Evolutionary conservation across 805 yeast genomes (phyloP).

Genomic region (Wickerhamomyces ciferrii): DNA sequence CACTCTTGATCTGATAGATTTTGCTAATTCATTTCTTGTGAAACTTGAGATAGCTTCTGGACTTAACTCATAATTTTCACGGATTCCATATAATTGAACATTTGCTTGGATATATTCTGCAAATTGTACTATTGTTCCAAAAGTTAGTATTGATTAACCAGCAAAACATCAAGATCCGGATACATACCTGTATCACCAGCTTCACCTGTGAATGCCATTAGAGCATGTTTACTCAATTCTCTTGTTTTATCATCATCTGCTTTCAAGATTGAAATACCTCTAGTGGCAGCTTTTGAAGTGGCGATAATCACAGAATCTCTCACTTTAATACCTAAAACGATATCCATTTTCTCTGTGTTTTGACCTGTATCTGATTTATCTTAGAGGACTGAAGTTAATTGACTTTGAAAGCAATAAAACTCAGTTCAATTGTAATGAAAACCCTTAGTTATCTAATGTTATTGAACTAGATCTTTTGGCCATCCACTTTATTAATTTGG

Average conservation of each 20-base stretch:
- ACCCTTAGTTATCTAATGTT: too few relatives aligned
- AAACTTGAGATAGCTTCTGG: constrained; percentile 86
- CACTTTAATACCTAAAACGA: constrained; percentile 80
- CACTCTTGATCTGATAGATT: constrained; percentile 76
- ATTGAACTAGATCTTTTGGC: not conserved
- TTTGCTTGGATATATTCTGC: constrained; percentile 94
- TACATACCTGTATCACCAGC: constrained; percentile 79
- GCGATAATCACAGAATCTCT: constrained; percentile 80
- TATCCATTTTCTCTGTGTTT: constrained; percentile 57
- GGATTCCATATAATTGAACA: constrained; percentile 78
- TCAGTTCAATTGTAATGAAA: not conserved
- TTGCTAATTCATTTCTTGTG: constrained; percentile 83
- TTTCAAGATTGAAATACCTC: constrained; percentile 82
- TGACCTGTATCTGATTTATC: not conserved
- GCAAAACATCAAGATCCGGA: not conserved
- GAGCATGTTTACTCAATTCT: constrained; percentile 63
- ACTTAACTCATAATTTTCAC: constrained; percentile 76
- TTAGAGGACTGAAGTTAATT: not conserved
- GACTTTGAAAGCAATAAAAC: not conserved
- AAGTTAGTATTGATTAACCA: constrained; percentile 13
- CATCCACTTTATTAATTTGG: not conserved
- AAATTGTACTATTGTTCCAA: constrained; percentile 56
- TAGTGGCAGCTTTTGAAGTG: constrained; percentile 90
- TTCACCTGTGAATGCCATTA: constrained; percentile 92
- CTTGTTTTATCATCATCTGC: constrained; percentile 79